These are phyloP conservation scores for Curvularia spicifera DNA, from an alignment of 2,329 filamentous ascomycete species.

Conservation along the genomic window DNA sequence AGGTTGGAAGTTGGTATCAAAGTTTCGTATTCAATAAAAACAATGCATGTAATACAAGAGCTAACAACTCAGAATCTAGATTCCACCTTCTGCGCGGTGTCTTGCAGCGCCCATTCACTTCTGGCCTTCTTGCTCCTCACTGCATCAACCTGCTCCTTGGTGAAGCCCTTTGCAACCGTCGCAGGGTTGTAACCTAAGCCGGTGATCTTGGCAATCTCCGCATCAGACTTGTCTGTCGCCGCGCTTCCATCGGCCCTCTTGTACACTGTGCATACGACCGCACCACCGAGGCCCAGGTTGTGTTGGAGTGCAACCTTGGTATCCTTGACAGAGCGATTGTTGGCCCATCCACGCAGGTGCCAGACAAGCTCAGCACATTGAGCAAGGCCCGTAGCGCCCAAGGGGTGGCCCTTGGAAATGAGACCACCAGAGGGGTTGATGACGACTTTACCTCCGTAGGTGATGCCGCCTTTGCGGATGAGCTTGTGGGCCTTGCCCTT, in stretches of 20 bases:
- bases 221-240: slow-evolving; percentile 66
- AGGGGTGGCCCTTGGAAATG: slow-evolving; percentile 94
- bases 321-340: slow-evolving; percentile 75
- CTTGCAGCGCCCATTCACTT: slow-evolving; percentile 77
- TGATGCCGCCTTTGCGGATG: slow-evolving; percentile 85
- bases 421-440: slow-evolving; percentile 94
- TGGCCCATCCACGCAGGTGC: slow-evolving; percentile 95
- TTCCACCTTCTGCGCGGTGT: slow-evolving; percentile 76
- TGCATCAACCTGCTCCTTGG: slow-evolving; percentile 71
- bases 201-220: slow-evolving; percentile 68
- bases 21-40: not conserved
- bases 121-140: slow-evolving; percentile 72
- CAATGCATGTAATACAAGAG: not conserved
- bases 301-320: slow-evolving; percentile 84
- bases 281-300: slow-evolving; percentile 90
- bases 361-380: slow-evolving; percentile 95
- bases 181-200: slow-evolving; percentile 91
- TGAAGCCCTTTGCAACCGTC: slow-evolving; percentile 87
- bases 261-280: slow-evolving; percentile 89
- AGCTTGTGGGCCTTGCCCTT: slow-evolving; percentile 90
- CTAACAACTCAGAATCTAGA: slow-evolving; percentile 63
- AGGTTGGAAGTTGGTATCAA: no score
- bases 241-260: slow-evolving; percentile 77
- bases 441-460: slow-evolving; percentile 81
- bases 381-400: slow-evolving; percentile 92